Evolutionary conservation across 345 rosid species (phyloP), one percentile per base, ranked within the genome.

Genomic region (Acer saccharum): DNA sequence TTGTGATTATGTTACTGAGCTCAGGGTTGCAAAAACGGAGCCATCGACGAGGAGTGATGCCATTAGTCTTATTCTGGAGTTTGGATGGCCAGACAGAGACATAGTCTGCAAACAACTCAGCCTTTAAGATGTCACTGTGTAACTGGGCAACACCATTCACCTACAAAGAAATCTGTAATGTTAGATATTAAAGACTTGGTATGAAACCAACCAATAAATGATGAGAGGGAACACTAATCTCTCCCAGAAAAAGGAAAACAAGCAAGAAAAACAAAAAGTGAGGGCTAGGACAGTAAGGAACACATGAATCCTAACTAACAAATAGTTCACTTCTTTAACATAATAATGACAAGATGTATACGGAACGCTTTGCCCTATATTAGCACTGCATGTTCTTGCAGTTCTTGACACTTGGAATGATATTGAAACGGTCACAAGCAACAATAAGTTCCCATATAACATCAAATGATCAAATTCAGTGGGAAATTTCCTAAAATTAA

Each of bases 11-110:
- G 79, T 84, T 83, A 88, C 99, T 92, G 60, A 95, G 97, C 89
- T 93, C 97, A 75, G 98, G 98, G 83, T 89, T 95, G 88, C 99
- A 95, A 83, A 95, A 95, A 44, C 89, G 86, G 77, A 95, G 94
- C 99, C 99, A 95, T 52, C 99, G 88, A 65, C 97, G 97, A 78
- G 99, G 98, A 75, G 99, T 95, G 64, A 95, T 91, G 71, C 99
- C 99, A 78, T 95, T 95, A 65, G 98, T 95, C 85, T 95, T 95
- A 66, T 95, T 95, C 86, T 95, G 98, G 83, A 95, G 93, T 84
- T 92, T 93, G 82, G 80, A 88, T 64, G 99, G 98, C 98, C 98
- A 95, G 69, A 95, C 55, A 68, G 98, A 91, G 74, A 92, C 97
- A 79, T 92, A 95, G 89, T 95, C 99, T 55, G 93, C 92, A 48